Percentiles rank a stretch among this genome's conserved stretches.
Conservation (phyloP, 805 yeast species). For the Lipomyces mesembrius region DNA sequence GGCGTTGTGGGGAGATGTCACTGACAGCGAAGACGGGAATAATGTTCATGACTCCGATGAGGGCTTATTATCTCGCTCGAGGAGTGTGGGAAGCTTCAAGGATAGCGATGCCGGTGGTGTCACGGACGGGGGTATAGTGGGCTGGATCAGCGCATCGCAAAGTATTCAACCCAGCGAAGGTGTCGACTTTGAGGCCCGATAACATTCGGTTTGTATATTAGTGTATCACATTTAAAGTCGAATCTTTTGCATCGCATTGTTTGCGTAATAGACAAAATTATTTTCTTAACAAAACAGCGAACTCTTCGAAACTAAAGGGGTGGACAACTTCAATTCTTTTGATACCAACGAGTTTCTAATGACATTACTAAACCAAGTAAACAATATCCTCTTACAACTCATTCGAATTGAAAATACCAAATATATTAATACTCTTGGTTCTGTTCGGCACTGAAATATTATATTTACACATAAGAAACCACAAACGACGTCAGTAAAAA, state of each 20-base stretch:
- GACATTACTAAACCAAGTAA: not conserved
- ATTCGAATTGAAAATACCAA: not conserved
- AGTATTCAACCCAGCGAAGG: slow-evolving; percentile 14
- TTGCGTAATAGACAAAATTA: not conserved
- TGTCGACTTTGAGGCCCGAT: slow-evolving; percentile 21
- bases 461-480: not conserved
- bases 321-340: too few species aligned
- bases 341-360: too few species aligned
- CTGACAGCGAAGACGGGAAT: slow-evolving; percentile 6
- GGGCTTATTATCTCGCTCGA: not conserved
- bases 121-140: slow-evolving; percentile 18
- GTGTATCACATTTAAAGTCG: not conserved
- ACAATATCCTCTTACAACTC: not conserved
- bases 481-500: not conserved
- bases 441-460: not conserved
- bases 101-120: slow-evolving; percentile 1
- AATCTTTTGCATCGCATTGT: not conserved
- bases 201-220: not conserved
- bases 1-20: slow-evolving; percentile 9
- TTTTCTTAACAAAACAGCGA: not conserved
- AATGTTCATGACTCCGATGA: not conserved
- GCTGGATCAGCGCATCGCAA: slow-evolving; percentile 27
- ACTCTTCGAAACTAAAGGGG: not conserved
- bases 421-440: not conserved
- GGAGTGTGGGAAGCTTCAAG: not conserved